Percentiles rank a stretch among this genome's conserved stretches.
phyloP scores from a whole-genome alignment of 1,139 yeast species.

The Kodamaea anthophila region DNA sequence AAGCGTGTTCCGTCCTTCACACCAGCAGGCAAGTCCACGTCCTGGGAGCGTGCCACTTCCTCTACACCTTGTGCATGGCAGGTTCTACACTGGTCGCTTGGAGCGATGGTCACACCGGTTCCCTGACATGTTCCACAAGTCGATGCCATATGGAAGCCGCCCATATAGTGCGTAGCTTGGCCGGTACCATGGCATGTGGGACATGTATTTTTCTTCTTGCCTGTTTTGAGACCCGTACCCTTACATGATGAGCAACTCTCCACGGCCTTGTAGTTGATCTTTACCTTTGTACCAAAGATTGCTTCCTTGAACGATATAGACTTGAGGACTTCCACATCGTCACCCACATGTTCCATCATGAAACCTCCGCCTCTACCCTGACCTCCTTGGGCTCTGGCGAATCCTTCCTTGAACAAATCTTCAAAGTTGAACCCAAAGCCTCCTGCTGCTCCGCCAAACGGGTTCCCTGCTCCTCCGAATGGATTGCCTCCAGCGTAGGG shows the following conservation, averaged over 20 bases:
- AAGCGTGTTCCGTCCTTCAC: conserved; percentile 80
- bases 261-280: conserved; percentile 66
- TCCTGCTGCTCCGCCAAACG: conserved; percentile 22
- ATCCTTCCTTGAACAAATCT: conserved; percentile 79
- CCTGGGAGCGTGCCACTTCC: conserved; percentile 59
- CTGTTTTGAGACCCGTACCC: conserved; percentile 79
- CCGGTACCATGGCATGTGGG: conserved; percentile 92
- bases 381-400: conserved; percentile 43
- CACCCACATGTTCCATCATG: conserved; percentile 80
- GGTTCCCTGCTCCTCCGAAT: conserved; percentile 33
- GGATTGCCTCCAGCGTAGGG: conserved; percentile 42
- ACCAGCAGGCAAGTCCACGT: conserved; percentile 84
- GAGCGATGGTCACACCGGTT: conserved; percentile 70
- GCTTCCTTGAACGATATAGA: conserved; percentile 80
- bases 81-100: conserved; percentile 62
- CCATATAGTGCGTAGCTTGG: conserved; percentile 76
- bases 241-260: conserved; percentile 75
- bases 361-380: conserved; percentile 33
- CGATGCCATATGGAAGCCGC: conserved; percentile 96
- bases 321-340: conserved; percentile 76
- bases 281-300: conserved; percentile 67
- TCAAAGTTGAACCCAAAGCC: conserved; percentile 67
- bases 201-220: conserved; percentile 75
- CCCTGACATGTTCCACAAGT: conserved; percentile 89
- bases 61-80: conserved; percentile 91